These are phyloP conservation scores for Penicillium sp. DNA, from an alignment of 2,329 filamentous ascomycete species.

Conservation along the genomic window DNA sequence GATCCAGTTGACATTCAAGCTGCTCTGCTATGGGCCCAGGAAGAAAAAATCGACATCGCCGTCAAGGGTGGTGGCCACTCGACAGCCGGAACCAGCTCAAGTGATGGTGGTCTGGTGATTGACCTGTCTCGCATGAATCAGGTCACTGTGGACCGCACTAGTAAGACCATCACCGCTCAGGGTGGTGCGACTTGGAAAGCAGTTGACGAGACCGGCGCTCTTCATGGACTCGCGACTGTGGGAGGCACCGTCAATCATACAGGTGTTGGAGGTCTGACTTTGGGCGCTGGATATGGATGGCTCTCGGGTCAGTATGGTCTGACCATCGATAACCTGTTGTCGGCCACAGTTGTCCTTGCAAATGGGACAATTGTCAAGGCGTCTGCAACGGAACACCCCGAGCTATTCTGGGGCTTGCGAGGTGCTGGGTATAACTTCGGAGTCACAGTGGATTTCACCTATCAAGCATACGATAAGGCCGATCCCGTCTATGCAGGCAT, in stretches of 20 bases:
- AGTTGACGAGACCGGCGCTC: constrained; percentile 57
- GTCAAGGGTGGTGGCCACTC: constrained; percentile 49
- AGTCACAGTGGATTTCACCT: constrained; percentile 51
- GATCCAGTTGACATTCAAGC: constrained; percentile 47
- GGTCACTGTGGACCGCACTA: constrained; percentile 53
- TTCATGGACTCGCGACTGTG: constrained; percentile 61
- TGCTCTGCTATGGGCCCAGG: constrained; percentile 51
- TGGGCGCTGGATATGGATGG: constrained; percentile 64
- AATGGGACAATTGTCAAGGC: constrained; percentile 43
- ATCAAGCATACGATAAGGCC: constrained; percentile 38
- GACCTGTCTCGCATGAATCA: constrained; percentile 58
- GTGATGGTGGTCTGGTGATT: constrained; percentile 61
- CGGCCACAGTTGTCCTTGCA: constrained; percentile 46
- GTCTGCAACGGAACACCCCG: constrained; percentile 50
- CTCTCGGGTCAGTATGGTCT: constrained; percentile 60
- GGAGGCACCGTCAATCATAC: constrained; percentile 67
- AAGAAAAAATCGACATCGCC: constrained; percentile 33
- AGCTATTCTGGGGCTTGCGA: constrained; percentile 55
- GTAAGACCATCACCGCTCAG: constrained; percentile 53
- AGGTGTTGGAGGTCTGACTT: constrained; percentile 62
- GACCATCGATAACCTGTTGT: constrained; percentile 55
- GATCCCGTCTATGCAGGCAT: constrained; percentile 41
- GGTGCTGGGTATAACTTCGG: constrained; percentile 54
- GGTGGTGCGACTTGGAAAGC: constrained; percentile 62
- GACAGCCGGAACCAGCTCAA: constrained; percentile 58